Evolutionary conservation across 257 asterid species (phyloP).

Genomic region (Gynochthodes officinalis): DNA sequence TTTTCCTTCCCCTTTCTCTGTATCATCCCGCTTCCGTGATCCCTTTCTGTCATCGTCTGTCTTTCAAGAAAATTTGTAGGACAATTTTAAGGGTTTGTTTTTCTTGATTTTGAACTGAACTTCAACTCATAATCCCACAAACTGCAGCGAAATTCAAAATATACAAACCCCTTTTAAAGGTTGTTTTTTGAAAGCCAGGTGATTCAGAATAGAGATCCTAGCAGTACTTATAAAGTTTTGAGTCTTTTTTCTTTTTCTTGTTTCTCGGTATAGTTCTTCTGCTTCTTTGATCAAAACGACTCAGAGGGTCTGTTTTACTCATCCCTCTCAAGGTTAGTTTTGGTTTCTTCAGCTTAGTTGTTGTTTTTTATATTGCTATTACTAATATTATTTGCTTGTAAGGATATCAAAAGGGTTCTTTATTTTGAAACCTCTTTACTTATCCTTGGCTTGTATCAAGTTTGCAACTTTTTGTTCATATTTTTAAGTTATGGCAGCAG

Average conservation of each 20-base stretch:
- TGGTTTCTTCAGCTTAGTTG: constrained; percentile 12
- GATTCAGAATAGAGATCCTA: constrained; percentile 82
- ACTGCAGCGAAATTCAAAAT: neutral
- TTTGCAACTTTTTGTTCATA: constrained; percentile 13
- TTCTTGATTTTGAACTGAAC: constrained; percentile 28
- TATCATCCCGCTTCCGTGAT: constrained; percentile 75
- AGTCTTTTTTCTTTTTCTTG: neutral
- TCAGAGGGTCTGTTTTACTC: constrained; percentile 52
- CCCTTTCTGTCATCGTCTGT: constrained; percentile 92
- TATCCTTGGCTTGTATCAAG: constrained; percentile 29
- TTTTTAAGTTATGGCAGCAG: constrained; percentile 53
- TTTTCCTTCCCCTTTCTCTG: constrained; percentile 42
- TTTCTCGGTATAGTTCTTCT: constrained; percentile 7
- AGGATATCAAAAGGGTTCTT: constrained; percentile 30
- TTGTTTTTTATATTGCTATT: neutral
- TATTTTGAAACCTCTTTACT: constrained; percentile 34
- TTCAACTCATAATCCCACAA: neutral
- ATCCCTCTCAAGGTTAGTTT: constrained; percentile 36
- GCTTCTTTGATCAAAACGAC: constrained; percentile 23
- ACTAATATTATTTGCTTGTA: no score
- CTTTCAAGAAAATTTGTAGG: constrained; percentile 43
- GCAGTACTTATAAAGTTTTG: neutral
- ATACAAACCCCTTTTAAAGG: constrained; percentile 25
- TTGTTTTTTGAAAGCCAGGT: constrained; percentile 75
- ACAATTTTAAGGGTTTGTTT: constrained; percentile 42